Conservation (phyloP, 192 early-diverging fungal species). For the Backusella tarrabulga region DNA sequence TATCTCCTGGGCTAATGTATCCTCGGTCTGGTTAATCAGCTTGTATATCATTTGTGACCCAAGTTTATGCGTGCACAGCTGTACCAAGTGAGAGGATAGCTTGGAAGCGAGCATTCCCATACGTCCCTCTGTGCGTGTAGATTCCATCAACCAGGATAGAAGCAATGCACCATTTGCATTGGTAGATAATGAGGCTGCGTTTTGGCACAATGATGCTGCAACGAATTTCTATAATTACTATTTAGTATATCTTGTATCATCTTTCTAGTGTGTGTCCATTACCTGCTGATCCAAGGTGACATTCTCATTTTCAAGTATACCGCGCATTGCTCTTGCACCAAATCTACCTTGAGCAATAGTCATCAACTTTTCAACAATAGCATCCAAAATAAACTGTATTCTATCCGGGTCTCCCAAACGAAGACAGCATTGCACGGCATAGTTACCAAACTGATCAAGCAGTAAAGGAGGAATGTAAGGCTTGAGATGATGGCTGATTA, state of each 20-base stretch:
- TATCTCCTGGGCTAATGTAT: constrained; percentile 82
- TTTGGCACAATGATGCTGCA: constrained; percentile 81
- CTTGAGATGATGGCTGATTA: constrained; percentile 58
- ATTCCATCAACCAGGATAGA: constrained; percentile 91
- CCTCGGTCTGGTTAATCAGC: constrained; percentile 82
- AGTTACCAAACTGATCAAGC: constrained; percentile 98
- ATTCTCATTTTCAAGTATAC: constrained; percentile 83
- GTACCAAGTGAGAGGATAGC: constrained; percentile 69
- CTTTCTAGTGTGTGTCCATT: neutral
- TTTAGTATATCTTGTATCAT: neutral
- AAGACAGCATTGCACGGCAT: constrained; percentile 95
- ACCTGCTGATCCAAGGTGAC: constrained; percentile 77
- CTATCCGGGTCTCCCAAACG: constrained; percentile 72
- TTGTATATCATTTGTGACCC: constrained; percentile 79
- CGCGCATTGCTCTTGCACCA: constrained; percentile 89
- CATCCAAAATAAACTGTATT: constrained; percentile 88
- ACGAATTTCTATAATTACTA: constrained; percentile 73
- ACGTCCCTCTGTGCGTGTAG: constrained; percentile 73
- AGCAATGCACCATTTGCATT: constrained; percentile 90
- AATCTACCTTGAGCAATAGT: constrained; percentile 92
- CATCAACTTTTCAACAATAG: constrained; percentile 79
- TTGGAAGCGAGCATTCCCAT: constrained; percentile 79
- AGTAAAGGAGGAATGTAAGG: constrained; percentile 83
- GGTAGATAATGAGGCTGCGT: constrained; percentile 72
- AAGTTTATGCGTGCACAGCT: constrained; percentile 84